Percentiles rank a stretch among this genome's conserved stretches.
These are phyloP conservation scores for Calonectria henricotiae DNA, from an alignment of 2,329 filamentous ascomycete genomes.

Conservation along the genomic window DNA sequence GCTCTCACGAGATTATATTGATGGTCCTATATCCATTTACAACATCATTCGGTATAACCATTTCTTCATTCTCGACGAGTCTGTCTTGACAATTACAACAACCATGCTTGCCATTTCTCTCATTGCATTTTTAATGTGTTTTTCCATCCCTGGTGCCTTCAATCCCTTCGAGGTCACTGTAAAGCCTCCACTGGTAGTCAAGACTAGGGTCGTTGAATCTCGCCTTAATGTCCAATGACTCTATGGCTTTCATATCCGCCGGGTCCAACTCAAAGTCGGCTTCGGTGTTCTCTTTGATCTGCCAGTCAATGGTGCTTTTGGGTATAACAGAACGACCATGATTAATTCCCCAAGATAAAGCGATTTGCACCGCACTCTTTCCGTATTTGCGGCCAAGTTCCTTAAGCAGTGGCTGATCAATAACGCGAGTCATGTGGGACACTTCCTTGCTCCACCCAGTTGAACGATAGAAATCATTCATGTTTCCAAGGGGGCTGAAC, in stretches of 20 bases:
- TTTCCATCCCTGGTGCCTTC: slow-evolving; percentile 24
- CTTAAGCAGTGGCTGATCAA: slow-evolving; percentile 51
- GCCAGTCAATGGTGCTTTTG: slow-evolving; percentile 58
- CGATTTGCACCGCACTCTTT: slow-evolving; percentile 56
- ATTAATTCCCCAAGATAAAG: slow-evolving; percentile 57
- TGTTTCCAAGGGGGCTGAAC: slow-evolving; percentile 57
- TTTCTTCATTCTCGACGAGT: no score
- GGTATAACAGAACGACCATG: slow-evolving; percentile 57
- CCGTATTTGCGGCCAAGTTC: slow-evolving; percentile 51
- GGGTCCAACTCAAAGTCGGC: slow-evolving; percentile 32
- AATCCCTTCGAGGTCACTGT: slow-evolving; percentile 37
- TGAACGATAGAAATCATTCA: slow-evolving; percentile 55
- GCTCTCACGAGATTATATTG: no score
- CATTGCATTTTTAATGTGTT: not conserved
- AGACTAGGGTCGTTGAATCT: slow-evolving; percentile 36
- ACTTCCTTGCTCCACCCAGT: slow-evolving; percentile 54
- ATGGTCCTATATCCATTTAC: no score
- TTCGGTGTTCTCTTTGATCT: slow-evolving; percentile 49
- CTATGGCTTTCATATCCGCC: slow-evolving; percentile 22
- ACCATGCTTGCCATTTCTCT: no score
- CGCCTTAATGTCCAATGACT: slow-evolving; percentile 32
- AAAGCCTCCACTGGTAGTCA: slow-evolving; percentile 34
- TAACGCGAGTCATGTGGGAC: slow-evolving; percentile 51
- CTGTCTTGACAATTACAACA: no score
- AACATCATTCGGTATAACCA: no score